A percentile compares a stretch with the other conserved stretches of the same genome.
Evolutionary conservation across 1,284 basidiomycete genomes (phyloP).

Genomic region (Apiotrichum gracile): DNA sequence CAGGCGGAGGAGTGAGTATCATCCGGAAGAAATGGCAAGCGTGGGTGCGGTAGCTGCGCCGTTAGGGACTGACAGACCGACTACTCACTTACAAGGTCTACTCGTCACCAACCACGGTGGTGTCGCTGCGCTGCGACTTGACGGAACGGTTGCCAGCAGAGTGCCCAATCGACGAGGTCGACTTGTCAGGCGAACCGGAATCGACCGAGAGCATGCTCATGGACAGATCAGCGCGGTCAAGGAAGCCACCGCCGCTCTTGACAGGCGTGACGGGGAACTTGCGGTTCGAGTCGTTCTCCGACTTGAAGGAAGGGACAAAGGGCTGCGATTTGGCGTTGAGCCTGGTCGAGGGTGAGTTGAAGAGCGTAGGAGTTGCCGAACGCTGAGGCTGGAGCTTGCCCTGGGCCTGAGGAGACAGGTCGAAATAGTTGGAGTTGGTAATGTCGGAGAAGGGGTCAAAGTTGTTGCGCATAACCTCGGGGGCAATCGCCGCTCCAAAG

Average conservation of each 20-base stretch:
- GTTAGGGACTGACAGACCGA: too few species aligned
- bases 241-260: neutral
- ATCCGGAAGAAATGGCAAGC: too few species aligned
- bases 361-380: too few species aligned
- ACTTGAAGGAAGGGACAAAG: slow-evolving; percentile 17
- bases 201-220: neutral
- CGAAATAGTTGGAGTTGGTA: neutral
- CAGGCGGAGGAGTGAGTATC: neutral
- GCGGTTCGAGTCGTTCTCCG: neutral
- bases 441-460: slow-evolving; percentile 14
- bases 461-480: neutral
- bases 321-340: slow-evolving; percentile 24
- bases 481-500: neutral
- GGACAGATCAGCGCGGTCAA: neutral
- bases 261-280: neutral
- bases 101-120: neutral
- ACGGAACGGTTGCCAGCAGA: neutral
- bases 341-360: slow-evolving; percentile 1
- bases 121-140: neutral
- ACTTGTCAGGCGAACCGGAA: neutral
- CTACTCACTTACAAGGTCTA: neutral
- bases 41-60: too few species aligned
- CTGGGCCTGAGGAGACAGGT: neutral
- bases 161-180: neutral
- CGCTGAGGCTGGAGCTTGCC: neutral